Evolutionary conservation across 1,284 basidiomycete genomes (phyloP), one percentile per base, ranked within the genome.

Genomic region (Mycena sp.): DNA sequence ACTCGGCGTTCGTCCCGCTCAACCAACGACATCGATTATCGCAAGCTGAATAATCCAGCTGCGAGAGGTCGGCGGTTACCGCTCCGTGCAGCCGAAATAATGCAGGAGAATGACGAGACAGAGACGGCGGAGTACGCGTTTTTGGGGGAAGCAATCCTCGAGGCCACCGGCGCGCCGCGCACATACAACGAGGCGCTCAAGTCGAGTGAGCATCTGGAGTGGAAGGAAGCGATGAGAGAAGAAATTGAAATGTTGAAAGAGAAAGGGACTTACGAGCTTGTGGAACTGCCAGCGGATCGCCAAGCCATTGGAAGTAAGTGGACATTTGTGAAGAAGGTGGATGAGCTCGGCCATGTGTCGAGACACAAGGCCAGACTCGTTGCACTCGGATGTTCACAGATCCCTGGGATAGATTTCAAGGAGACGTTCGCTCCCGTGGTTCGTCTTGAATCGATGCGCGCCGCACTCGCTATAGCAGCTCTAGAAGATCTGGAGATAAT

Each of bases 321-420:
- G 73, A 74, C 78, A 19, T 78, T 73, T 64, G 68, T 68, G 21
- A 64, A 66, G 30, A 69, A 65, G 35, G 73, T 75, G 58, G 59
- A 67, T 25, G 69, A 77, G 44, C 52, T 65, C 10, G 57, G 74
- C 12, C 69, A 70, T 16, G 26, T 76, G 16, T 53, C 61, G 25
- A 70, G 73, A 46, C 69, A 72, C 64, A 81, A 81, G 58, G 78
- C 75, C 2, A 49, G 78, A n/a, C 70, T 81, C 2, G 77, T 79
- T 3, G 79, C 77, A 1, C 6, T 52, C 4, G 64, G 64, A 21
- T 59, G 43, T 25, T 63, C 53, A 7, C 64, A 66, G 35, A 66
- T 66, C 4, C 68, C 71, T 9, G 78, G 81, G 1, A 56, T 79
- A 23, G 77, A 82, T 67, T 81, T 70, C 59, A 67, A 69, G 7